Conservation (phyloP, 1,284 basidiomycete species). For the Rhizopogon hawkerae region DNA sequence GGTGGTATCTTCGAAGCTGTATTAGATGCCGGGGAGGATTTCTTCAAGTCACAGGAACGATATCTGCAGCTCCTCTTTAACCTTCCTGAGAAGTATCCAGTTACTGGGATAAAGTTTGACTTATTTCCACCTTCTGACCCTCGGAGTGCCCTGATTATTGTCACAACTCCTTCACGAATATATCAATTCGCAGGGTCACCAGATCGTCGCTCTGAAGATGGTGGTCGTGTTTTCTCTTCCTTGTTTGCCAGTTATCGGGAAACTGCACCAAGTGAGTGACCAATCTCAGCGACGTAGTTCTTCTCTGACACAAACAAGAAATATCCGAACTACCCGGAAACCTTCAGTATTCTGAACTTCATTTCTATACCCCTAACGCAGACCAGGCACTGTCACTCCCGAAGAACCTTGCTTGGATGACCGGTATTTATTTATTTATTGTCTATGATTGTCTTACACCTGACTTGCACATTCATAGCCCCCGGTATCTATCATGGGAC, state of each 20-base stretch:
- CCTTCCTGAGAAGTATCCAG: slow-evolving; percentile 68
- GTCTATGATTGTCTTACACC: slow-evolving; percentile 10
- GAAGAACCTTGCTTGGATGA: slow-evolving; percentile 81
- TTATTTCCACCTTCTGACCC: slow-evolving; percentile 59
- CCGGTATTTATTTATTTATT: slow-evolving; percentile 40
- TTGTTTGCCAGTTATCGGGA: slow-evolving; percentile 72
- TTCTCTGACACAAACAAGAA: slow-evolving; percentile 41
- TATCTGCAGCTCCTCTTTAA: slow-evolving; percentile 76
- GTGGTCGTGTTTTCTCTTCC: slow-evolving; percentile 66
- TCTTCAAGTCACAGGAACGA: slow-evolving; percentile 84
- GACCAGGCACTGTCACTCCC: slow-evolving; percentile 62
- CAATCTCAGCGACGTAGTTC: not conserved
- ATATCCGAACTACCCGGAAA: slow-evolving; percentile 82
- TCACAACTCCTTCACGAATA: slow-evolving; percentile 82
- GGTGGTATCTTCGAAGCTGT: slow-evolving; percentile 82
- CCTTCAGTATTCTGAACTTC: slow-evolving; percentile 65
- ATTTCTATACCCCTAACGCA: slow-evolving; percentile 64
- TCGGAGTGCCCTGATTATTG: slow-evolving; percentile 61
- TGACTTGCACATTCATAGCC: slow-evolving; percentile 31
- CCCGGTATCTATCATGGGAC: slow-evolving; percentile 81
- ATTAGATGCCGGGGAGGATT: slow-evolving; percentile 81
- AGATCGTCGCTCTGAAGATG: slow-evolving; percentile 62
- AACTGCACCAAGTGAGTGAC: slow-evolving; percentile 64
- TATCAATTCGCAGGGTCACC: slow-evolving; percentile 81
- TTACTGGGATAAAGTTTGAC: slow-evolving; percentile 79